Evolutionary conservation across 768 basidiomycete genomes (phyloP).

Genomic region (Amanita molliuscula): DNA sequence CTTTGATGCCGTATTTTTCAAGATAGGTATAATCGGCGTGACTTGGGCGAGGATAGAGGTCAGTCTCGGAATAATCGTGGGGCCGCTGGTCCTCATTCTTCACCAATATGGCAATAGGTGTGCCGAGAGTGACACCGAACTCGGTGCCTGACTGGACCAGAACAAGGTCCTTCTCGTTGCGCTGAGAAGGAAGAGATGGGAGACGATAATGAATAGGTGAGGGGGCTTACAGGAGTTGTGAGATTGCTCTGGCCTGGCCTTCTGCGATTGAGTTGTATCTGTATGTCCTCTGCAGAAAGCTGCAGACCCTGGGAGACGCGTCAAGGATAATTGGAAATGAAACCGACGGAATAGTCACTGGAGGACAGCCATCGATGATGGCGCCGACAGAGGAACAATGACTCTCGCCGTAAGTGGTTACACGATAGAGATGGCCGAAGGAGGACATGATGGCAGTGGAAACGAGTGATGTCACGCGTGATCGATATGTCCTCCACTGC

Average conservation of each 20-base stretch:
- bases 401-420: conserved; percentile 96
- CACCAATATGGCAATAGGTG: conserved; percentile 94
- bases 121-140: conserved; percentile 90
- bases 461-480: not conserved
- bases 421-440: conserved; percentile 84
- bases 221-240: conserved; percentile 76
- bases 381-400: conserved; percentile 96
- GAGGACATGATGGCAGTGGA: conserved; percentile 61
- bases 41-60: conserved; percentile 92
- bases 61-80: conserved; percentile 97
- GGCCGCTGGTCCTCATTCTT: conserved; percentile 98
- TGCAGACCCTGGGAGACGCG: conserved; percentile 56
- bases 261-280: conserved; percentile 82
- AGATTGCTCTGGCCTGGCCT: conserved; percentile 94
- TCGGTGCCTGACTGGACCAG: conserved; percentile 91
- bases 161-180: conserved; percentile 93
- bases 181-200: conserved; percentile 28
- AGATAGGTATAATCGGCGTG: conserved; percentile 99
- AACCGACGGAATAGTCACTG: conserved; percentile 40
- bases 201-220: conserved; percentile 3
- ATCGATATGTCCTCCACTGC: conserved; percentile 9
- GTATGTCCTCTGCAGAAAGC: conserved; percentile 75
- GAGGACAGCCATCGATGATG: conserved; percentile 96
- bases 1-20: conserved; percentile 95
- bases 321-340: conserved; percentile 2